These are phyloP conservation scores for Pecoramyces ruminantium DNA, from an alignment of 192 early-diverging fungal genomes.

Conservation along the genomic window DNA sequence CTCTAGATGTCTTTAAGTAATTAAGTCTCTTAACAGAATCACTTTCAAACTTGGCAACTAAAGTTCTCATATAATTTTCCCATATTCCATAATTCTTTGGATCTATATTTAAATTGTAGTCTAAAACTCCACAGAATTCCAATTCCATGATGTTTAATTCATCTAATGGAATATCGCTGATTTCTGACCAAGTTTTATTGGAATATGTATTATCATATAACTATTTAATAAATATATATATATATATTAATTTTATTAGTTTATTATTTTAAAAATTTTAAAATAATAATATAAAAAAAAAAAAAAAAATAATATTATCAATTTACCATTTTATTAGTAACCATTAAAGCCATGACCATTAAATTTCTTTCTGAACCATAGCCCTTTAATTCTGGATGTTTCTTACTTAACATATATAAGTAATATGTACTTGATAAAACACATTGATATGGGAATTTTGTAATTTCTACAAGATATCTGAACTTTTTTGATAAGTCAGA, in stretches of 20 bases:
- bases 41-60: background rate
- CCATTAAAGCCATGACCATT: background rate
- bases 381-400: background rate
- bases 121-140: background rate
- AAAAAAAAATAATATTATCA: no score
- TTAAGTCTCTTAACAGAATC: background rate
- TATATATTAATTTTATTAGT: no score
- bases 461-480: background rate
- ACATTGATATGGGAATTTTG: background rate
- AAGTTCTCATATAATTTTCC: background rate
- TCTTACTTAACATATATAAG: background rate
- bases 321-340: background rate
- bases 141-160: conserved; percentile 67
- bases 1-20: background rate
- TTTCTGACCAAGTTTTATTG: conserved; percentile 76
- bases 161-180: conserved; percentile 55
- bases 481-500: background rate
- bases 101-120: background rate
- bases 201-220: conserved; percentile 68
- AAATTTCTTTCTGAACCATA: background rate
- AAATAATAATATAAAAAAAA: no score
- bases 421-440: background rate
- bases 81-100: background rate
- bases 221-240: no score
- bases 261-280: no score